These are phyloP conservation scores for Sugiyamaella floridensis DNA, from an alignment of 805 yeast genomes.

Conservation along the genomic window DNA sequence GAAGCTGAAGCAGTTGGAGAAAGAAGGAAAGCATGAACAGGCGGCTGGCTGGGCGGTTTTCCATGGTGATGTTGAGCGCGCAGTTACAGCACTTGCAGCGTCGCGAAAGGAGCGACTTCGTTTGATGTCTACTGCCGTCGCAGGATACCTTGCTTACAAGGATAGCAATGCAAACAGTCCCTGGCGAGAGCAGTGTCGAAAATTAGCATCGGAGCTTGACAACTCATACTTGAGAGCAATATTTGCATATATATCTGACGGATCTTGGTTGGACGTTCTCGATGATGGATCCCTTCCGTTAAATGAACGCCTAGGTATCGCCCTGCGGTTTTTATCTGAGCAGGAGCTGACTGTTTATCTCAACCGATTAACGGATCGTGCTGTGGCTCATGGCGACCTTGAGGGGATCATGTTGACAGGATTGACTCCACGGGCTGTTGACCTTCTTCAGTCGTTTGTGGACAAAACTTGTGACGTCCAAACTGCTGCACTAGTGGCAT, in stretches of 20 bases:
- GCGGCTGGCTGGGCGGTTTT: conserved; percentile 99
- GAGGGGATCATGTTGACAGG: conserved; percentile 91
- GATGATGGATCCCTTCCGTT: conserved; percentile 85
- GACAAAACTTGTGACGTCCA: conserved; percentile 87
- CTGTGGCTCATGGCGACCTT: conserved; percentile 70
- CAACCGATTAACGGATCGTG: conserved; percentile 60
- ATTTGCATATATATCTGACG: conserved; percentile 88
- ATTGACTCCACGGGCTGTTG: conserved; percentile 77
- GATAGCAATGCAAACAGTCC: conserved; percentile 53
- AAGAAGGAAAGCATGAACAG: conserved; percentile 60
- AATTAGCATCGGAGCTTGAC: conserved; percentile 78
- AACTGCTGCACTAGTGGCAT: conserved; percentile 75
- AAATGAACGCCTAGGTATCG: conserved; percentile 84
- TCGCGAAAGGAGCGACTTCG: conserved; percentile 64
- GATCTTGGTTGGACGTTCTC: conserved; percentile 93
- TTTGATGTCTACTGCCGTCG: conserved; percentile 87
- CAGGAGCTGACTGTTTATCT: conserved; percentile 64
- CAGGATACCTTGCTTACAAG: conserved; percentile 73
- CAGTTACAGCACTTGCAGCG: conserved; percentile 70
- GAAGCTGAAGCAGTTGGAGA: conserved; percentile 50
- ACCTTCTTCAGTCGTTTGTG: conserved; percentile 76
- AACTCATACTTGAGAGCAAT: conserved; percentile 87
- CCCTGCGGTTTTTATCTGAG: conserved; percentile 77
- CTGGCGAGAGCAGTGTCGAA: conserved; percentile 91
- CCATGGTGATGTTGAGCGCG: conserved; percentile 77